Base-by-base conservation (phyloP, 192 early-diverging fungal species). In the Coemansia sp. region DNA sequence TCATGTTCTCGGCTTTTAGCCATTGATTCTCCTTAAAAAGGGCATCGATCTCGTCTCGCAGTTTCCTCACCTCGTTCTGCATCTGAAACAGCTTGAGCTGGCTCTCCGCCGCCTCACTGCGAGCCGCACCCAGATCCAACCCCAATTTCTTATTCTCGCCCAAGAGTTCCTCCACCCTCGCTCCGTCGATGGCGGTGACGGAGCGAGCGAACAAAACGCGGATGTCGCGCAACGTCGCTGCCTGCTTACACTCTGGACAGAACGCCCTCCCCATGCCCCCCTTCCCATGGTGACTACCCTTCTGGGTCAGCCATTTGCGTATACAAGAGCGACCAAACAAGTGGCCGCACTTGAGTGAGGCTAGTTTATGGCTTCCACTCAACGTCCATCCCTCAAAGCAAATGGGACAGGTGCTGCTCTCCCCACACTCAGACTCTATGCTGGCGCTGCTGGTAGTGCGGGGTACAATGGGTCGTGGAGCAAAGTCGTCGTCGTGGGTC, bases 271-370 rank as follows among this genome's bases (percentile, higher is more conserved):
- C 73, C 14, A 42, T 6, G 6, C 38, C 31, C 43, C 38, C 31
- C 43, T 39, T 71, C 16, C 14, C 53, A 43, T 14, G 37, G 37
- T 25, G 26, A 39, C 1, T 31, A 39, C 3, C 9, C n/a, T 37
- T 56, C 31, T 50, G 39, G 8, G 41, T 65, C 31, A 82, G 62
- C 79, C 79, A 82, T 20, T 63, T 64, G 20, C 55, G 39, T 4
- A 75, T 66, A 16, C 79, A 82, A 12, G 64, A 55, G 9, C 72
- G 68, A 5, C 79, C 74, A 23, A 73, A 82, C 23, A 82, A 43
- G 25, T 82, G 79, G 2, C 79, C 79, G 59, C 79, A 82, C 21
- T 72, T 71, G 21, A 82, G 48, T 13, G 73, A 65, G 0, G 76
- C 70, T 38, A 76, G 23, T 2, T 69, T 58, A 45, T 75, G 70